Conservation (phyloP, 352 stramenopile species). For the Pythium oligandrum region DNA sequence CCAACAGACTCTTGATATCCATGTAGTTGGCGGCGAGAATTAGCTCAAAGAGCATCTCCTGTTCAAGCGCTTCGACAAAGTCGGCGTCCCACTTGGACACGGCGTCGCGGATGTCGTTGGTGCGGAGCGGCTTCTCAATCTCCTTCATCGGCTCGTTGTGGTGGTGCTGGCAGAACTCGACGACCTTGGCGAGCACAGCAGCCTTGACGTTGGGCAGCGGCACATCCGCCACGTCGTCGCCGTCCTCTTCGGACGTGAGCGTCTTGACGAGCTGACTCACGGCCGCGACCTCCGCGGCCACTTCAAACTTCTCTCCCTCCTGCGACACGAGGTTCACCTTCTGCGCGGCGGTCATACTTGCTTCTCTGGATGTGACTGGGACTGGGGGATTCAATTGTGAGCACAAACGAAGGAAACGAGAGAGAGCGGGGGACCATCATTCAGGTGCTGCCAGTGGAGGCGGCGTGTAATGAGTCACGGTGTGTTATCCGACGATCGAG, state of each 20-base stretch:
- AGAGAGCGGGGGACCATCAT: constrained; percentile 4
- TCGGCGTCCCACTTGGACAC: constrained; percentile 52
- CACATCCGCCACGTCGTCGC: constrained; percentile 35
- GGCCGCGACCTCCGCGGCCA: constrained; percentile 25
- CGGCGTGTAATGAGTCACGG: no score
- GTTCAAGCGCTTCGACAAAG: constrained; percentile 45
- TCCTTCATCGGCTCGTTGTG: constrained; percentile 48
- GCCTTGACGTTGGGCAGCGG: constrained; percentile 58
- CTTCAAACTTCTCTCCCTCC: constrained; percentile 55
- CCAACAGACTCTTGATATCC: constrained; percentile 62
- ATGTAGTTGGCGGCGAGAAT: constrained; percentile 69
- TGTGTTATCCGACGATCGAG: no score
- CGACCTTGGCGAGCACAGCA: constrained; percentile 41
- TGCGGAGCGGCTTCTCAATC: constrained; percentile 59
- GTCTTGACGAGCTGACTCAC: constrained; percentile 54
- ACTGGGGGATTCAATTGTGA: constrained; percentile 6
- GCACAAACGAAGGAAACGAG: background rate
- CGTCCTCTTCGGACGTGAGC: constrained; percentile 37
- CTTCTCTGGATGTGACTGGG: background rate
- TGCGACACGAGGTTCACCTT: constrained; percentile 51
- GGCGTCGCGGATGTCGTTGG: constrained; percentile 35
- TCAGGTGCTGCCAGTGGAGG: background rate
- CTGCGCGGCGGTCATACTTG: constrained; percentile 8
- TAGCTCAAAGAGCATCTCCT: constrained; percentile 60
- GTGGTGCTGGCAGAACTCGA: constrained; percentile 59